Evolutionary conservation across 2,329 filamentous ascomycete species (phyloP).

Genomic region (Thelonectria blattea): DNA sequence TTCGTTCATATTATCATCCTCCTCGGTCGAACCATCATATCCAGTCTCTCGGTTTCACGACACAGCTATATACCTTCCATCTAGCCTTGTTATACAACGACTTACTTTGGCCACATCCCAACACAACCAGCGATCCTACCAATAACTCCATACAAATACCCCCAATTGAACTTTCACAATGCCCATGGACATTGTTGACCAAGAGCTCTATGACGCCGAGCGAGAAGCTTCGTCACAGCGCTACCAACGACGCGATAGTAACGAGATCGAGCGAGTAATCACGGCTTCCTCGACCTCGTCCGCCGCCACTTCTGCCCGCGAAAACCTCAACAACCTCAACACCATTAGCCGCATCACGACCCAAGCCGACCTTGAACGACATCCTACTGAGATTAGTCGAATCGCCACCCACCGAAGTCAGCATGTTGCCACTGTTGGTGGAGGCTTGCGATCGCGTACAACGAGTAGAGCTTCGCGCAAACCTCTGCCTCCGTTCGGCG

Average conservation of each 20-base stretch:
- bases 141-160: background rate
- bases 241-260: slow-evolving; percentile 50
- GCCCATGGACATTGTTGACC: slow-evolving; percentile 60
- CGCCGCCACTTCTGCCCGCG: slow-evolving; percentile 19
- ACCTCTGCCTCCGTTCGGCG: slow-evolving; percentile 73
- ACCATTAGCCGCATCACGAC: slow-evolving; percentile 68
- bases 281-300: slow-evolving; percentile 53
- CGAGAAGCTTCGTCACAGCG: slow-evolving; percentile 55
- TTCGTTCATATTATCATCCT: background rate
- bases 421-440: slow-evolving; percentile 75
- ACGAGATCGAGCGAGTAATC: slow-evolving; percentile 66
- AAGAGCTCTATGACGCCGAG: slow-evolving; percentile 60
- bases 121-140: background rate
- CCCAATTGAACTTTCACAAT: slow-evolving; percentile 35
- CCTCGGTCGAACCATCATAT: background rate
- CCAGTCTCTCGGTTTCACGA: background rate
- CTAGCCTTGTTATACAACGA: no score
- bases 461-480: slow-evolving; percentile 56
- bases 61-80: background rate
- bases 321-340: slow-evolving; percentile 41
- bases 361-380: slow-evolving; percentile 70
- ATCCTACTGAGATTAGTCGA: slow-evolving; percentile 71
- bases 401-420: slow-evolving; percentile 75
- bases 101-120: background rate
- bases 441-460: slow-evolving; percentile 45